Conservation (phyloP, 2,329 filamentous ascomycete genomes). For the Fusarium mexicanum region DNA sequence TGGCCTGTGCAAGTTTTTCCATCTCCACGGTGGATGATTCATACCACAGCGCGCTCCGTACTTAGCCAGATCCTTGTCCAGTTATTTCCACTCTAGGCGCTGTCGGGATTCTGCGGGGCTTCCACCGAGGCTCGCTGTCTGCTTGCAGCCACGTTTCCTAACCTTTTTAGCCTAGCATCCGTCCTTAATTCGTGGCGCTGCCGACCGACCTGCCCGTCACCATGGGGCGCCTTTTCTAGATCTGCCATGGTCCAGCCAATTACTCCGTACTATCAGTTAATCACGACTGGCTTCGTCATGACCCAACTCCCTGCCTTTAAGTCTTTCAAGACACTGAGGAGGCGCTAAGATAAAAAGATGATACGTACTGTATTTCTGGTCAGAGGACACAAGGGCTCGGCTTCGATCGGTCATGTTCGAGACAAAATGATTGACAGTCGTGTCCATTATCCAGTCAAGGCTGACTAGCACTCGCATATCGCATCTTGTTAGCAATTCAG, state of each 20-base stretch:
- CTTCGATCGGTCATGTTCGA: slow-evolving; percentile 23
- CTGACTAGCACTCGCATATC: slow-evolving; percentile 12
- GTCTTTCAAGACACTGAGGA: background rate
- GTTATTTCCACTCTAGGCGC: slow-evolving; percentile 23
- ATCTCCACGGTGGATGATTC: slow-evolving; percentile 14
- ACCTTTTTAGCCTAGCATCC: slow-evolving; percentile 3
- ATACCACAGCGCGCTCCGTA: slow-evolving; percentile 33
- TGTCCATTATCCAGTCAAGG: slow-evolving; percentile 10
- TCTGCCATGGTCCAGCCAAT: background rate
- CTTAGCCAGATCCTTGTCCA: slow-evolving; percentile 1
- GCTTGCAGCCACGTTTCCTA: slow-evolving; percentile 40
- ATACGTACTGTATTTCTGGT: background rate
- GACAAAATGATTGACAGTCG: slow-evolving; percentile 12
- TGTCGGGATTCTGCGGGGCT: slow-evolving; percentile 18
- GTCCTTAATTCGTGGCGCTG: slow-evolving; percentile 26
- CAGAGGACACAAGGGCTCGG: slow-evolving; percentile 3
- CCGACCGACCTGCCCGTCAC: slow-evolving; percentile 12
- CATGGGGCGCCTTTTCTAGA: slow-evolving; percentile 12
- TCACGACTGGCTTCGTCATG: slow-evolving; percentile 9
- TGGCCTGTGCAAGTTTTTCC: slow-evolving; percentile 24
- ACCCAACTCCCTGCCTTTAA: slow-evolving; percentile 15
- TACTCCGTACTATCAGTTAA: background rate
- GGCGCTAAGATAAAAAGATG: background rate
- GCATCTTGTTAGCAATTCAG: slow-evolving; percentile 27
- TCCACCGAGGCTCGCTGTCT: slow-evolving; percentile 21